Conservation (phyloP, 1,139 yeast genomes). For the Taphrina confusa region DNA sequence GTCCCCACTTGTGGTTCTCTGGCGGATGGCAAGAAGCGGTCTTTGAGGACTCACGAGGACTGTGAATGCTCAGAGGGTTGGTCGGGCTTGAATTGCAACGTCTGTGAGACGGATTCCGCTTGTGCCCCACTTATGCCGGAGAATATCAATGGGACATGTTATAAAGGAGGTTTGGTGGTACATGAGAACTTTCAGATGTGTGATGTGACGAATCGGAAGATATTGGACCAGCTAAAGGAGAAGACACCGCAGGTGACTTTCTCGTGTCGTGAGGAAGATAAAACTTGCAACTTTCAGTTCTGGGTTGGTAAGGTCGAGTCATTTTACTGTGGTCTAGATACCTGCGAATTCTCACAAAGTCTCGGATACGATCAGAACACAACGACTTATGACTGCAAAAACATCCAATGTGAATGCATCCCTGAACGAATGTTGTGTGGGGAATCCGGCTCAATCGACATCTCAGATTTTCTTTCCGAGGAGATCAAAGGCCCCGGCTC, state of each 20-base stretch:
- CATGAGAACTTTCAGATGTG: slow-evolving; percentile 86
- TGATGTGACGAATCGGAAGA: slow-evolving; percentile 79
- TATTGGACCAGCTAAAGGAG: slow-evolving; percentile 74
- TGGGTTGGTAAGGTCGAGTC: slow-evolving; percentile 92
- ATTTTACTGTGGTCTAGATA: slow-evolving; percentile 77
- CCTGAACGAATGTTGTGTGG: slow-evolving; percentile 96
- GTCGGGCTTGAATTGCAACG: slow-evolving; percentile 90
- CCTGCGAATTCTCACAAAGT: slow-evolving; percentile 58
- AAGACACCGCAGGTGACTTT: slow-evolving; percentile 89
- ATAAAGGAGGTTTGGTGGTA: slow-evolving; percentile 80
- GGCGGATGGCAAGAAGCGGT: slow-evolving; percentile 64
- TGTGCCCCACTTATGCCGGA: slow-evolving; percentile 90
- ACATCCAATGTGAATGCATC: slow-evolving; percentile 77
- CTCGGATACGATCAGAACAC: slow-evolving; percentile 42
- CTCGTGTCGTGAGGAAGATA: slow-evolving; percentile 71
- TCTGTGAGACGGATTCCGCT: slow-evolving; percentile 67
- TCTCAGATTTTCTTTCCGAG: slow-evolving; percentile 85
- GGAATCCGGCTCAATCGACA: slow-evolving; percentile 87
- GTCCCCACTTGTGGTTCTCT: slow-evolving; percentile 85
- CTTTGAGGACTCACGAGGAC: slow-evolving; percentile 55
- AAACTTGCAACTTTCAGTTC: slow-evolving; percentile 81
- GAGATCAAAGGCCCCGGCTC: slow-evolving; percentile 93
- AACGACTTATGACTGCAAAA: slow-evolving; percentile 75
- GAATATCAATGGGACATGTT: slow-evolving; percentile 84
- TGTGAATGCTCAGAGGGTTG: slow-evolving; percentile 85